Base-by-base conservation (phyloP, 495 filamentous ascomycete species). In the Copromyces sp. region DNA sequence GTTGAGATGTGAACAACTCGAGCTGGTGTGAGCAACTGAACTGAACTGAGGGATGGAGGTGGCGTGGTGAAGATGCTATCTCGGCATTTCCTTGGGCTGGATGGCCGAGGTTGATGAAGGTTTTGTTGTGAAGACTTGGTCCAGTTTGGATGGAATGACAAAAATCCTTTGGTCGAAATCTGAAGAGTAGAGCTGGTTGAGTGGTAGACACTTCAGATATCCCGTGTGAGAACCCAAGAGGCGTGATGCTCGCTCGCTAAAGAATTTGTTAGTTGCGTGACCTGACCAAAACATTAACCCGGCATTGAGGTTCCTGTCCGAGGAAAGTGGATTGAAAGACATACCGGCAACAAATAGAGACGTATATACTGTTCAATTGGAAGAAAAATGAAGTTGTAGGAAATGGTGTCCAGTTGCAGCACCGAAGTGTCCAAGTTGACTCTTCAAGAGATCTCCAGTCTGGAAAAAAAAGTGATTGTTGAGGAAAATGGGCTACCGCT, bases 331-430 rank as follows among this genome's bases (percentile, higher is more conserved):
- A 12, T 14, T 35, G 20, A 32, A 16, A 35, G 17, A 9, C 69
- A 7, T 47, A 70, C 39, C 39, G 29, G 12, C 73, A 75, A 69
- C 65, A 40, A 74, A 20, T 65, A 74, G 71, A 68, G 38, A 41
- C 9, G 45, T 68, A 37, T 40, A 73, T 69, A 65, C 59, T 73
- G 72, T 72, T 71, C n/a, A 68, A 41, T 47, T 74, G 42, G 42
- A 72, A 37, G 11, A 68, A 45, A n/a, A 61, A 39, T 12, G 69
- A 35, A 17, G 44, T 42, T 72, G 53, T n/a, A 72, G 72, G 59
- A 61, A n/a, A 47, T 73, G 73, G 68, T 74, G 72, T 68, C 70
- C 74, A 72, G 76, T 72, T 79, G 71, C 12, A 61, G 4, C 5
- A 32, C 24, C 0, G 24, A 17, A 61, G 53, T 61, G 53, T 61